Conservation (phyloP, 176 grass and related monocot species). For the Carex myosuroides region DNA sequence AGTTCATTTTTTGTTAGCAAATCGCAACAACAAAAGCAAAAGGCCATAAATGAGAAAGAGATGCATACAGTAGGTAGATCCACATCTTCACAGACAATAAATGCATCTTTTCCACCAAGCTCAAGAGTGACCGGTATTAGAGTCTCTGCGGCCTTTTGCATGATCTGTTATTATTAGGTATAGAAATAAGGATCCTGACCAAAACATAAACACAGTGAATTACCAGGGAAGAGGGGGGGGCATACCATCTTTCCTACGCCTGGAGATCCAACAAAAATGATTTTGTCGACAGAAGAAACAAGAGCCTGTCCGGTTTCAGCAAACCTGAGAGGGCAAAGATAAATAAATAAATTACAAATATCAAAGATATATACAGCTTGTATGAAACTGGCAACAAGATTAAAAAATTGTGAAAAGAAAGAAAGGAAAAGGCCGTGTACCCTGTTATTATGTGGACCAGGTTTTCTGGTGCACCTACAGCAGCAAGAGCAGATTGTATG, state of each 20-base stretch:
- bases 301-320: slow-evolving; percentile 94
- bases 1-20: neutral
- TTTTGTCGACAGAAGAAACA: slow-evolving; percentile 95
- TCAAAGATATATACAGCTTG: neutral
- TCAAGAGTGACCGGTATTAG: slow-evolving; percentile 97
- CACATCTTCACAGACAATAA: slow-evolving; percentile 99
- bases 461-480: slow-evolving; percentile 92
- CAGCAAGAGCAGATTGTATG: slow-evolving; percentile 94
- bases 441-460: slow-evolving; percentile 94
- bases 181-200: neutral
- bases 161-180: slow-evolving; percentile 55
- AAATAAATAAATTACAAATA: neutral
- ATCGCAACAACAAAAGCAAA: neutral
- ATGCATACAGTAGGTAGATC: slow-evolving; percentile 79
- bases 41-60: neutral
- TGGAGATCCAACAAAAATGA: slow-evolving; percentile 99
- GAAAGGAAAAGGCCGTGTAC: slow-evolving; percentile 17
- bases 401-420: slow-evolving; percentile 17
- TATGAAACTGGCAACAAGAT: neutral
- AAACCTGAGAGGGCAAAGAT: slow-evolving; percentile 46
- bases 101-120: slow-evolving; percentile 97
- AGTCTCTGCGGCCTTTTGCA: slow-evolving; percentile 79
- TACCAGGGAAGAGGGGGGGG: too few relatives aligned
- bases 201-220: slow-evolving; percentile 16
- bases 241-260: slow-evolving; percentile 78